Evolutionary conservation across 31 red algal genomes (phyloP).

Genomic region (Asparagopsis taxiformis): DNA sequence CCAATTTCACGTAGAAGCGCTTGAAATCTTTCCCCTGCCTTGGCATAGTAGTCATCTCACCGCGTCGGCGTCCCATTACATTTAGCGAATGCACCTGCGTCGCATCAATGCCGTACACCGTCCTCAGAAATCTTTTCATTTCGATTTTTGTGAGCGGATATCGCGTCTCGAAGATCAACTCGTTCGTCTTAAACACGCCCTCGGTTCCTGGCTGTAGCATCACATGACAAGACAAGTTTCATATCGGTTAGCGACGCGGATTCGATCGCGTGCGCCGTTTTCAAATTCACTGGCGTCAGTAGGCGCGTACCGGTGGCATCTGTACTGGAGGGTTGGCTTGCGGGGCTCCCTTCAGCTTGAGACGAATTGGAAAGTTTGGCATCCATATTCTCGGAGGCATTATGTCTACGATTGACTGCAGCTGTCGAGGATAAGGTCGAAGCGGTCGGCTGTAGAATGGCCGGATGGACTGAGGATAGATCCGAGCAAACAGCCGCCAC

Average conservation of each 20-base stretch:
- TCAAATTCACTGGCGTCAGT: neutral
- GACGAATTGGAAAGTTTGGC: slow-evolving; percentile 68
- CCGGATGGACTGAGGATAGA: too few species aligned
- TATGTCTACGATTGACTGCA: too few species aligned
- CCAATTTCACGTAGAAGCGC: slow-evolving; percentile 67
- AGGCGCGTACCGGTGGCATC: slow-evolving; percentile 38
- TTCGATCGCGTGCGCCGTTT: neutral
- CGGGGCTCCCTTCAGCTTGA: slow-evolving; percentile 38
- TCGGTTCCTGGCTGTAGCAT: slow-evolving; percentile 39
- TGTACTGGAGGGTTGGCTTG: slow-evolving; percentile 7
- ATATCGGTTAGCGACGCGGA: neutral
- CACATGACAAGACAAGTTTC: neutral
- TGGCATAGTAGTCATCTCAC: slow-evolving; percentile 44
- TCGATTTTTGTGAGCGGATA: slow-evolving; percentile 54
- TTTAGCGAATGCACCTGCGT: slow-evolving; percentile 42
- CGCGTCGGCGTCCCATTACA: slow-evolving; percentile 49
- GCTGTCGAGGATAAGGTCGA: too few species aligned
- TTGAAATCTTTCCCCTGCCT: slow-evolving; percentile 65
- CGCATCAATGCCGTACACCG: slow-evolving; percentile 62
- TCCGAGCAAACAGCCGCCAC: too few species aligned
- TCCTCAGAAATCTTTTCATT: slow-evolving; percentile 38
- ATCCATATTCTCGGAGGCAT: slow-evolving; percentile 73
- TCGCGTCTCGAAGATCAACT: slow-evolving; percentile 58
- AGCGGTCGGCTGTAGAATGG: too few species aligned
- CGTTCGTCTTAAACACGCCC: slow-evolving; percentile 55